Conservation (phyloP, 305 asterid genomes). For the Fraxinus ornus region DNA sequence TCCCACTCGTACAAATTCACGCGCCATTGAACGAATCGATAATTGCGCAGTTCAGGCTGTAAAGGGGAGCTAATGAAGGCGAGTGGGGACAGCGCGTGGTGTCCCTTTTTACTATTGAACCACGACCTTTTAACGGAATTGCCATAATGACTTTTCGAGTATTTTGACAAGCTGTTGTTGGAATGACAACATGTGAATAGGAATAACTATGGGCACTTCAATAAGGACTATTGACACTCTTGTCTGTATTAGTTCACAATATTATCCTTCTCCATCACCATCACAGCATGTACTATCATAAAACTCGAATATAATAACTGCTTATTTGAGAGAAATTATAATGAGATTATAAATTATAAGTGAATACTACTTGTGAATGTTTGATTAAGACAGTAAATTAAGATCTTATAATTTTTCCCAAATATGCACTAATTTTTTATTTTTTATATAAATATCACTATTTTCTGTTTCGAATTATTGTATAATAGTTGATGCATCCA, state of each 20-base stretch:
- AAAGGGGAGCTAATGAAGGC: constrained; percentile 27
- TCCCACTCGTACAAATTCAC: constrained; percentile 34
- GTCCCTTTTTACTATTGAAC: constrained; percentile 28
- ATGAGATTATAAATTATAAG: background rate
- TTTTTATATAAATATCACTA: background rate
- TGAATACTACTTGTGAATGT: background rate
- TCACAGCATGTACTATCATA: background rate
- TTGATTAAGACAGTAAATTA: background rate
- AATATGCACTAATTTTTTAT: background rate
- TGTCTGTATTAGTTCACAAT: background rate
- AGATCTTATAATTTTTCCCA: background rate
- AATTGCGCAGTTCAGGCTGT: constrained; percentile 33
- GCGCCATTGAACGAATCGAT: constrained; percentile 40
- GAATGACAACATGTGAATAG: background rate
- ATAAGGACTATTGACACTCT: constrained; percentile 20
- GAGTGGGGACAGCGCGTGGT: constrained; percentile 73
- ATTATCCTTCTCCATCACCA: background rate
- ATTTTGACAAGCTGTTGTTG: constrained; percentile 17
- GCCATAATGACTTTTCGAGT: constrained; percentile 31
- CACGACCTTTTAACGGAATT: constrained; percentile 42
- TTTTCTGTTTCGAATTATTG: background rate
- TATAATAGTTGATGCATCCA: background rate
- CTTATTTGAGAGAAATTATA: background rate
- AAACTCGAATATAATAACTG: background rate
- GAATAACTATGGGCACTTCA: constrained; percentile 9